phyloP scores from a whole-genome alignment of 2,329 filamentous ascomycete genomes.

The Aspergillus proliferans region DNA sequence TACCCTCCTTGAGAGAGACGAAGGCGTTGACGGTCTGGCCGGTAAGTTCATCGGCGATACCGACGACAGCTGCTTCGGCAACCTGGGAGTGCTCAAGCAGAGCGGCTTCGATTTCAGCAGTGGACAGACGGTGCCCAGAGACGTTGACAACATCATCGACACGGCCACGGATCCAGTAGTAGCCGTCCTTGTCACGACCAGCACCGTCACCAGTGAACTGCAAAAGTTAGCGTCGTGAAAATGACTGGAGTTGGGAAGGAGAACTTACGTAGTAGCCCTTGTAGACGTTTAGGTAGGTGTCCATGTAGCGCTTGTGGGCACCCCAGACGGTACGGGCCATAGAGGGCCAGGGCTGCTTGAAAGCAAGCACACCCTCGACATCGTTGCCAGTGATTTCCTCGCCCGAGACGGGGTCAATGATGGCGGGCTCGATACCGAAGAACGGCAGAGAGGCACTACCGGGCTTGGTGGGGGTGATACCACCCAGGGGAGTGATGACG shows the following conservation, averaged over 20 bases:
- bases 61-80: slow-evolving; percentile 91
- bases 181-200: slow-evolving; percentile 92
- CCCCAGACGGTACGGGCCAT: slow-evolving; percentile 98
- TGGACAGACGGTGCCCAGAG: slow-evolving; percentile 89
- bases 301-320: slow-evolving; percentile 96
- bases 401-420: slow-evolving; percentile 93
- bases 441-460: slow-evolving; percentile 93
- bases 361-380: slow-evolving; percentile 91
- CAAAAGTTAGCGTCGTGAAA: background rate
- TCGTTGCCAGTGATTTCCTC: slow-evolving; percentile 92
- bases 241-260: background rate
- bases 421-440: slow-evolving; percentile 96
- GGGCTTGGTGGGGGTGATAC: slow-evolving; percentile 92
- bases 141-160: slow-evolving; percentile 99
- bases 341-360: slow-evolving; percentile 97
- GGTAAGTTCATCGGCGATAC: slow-evolving; percentile 85
- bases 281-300: slow-evolving; percentile 96
- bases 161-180: slow-evolving; percentile 99
- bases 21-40: slow-evolving; percentile 98
- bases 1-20: slow-evolving; percentile 81
- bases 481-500: slow-evolving; percentile 87
- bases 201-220: slow-evolving; percentile 68
- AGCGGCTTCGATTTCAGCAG: slow-evolving; percentile 95
- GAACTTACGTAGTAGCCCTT: slow-evolving; percentile 89
- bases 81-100: slow-evolving; percentile 81